Base-by-base conservation (phyloP, 2,329 filamentous ascomycete species). In the Fusarium brachygibbosum region DNA sequence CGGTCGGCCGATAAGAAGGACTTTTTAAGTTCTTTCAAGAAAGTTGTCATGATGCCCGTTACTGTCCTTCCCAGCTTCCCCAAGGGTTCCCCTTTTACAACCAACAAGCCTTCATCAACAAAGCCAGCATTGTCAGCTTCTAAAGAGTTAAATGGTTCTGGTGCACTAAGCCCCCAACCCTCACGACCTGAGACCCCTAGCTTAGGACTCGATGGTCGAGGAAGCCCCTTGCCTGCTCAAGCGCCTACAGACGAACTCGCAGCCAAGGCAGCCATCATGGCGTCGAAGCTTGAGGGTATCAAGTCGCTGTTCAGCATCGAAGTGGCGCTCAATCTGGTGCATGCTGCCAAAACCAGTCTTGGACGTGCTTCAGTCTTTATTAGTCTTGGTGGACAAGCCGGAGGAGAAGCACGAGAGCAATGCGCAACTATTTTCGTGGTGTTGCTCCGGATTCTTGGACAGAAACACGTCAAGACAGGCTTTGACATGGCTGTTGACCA, bases 11-110 rank as follows among this genome's bases (percentile, higher is more conserved):
- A 97, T 68, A 99, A 99, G 81, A 93, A 94, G 71, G 96, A 99
- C 77, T 99, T 99, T 74, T 78, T 99, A 65, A 96, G 91, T 45
- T 97, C 94, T 0, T 99, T 99, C 84, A 98, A 94, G 77, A 98
- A 98, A 79, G 96, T 99, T 11, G 93, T 99, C 69, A 98, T 99
- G 94, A 97, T 97, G 90, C 96, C 96, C 3, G 95, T 99, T 49
- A 97, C 93, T 53, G 95, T 94, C 11, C 83, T 98, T 6, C 93
- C 93, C 2, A 90, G 87, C 46, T 87, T 93, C 63, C 80, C 87
- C 8, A 82, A 88, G 50, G 83, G 84, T 11, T 88, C 83, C n/a
- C 85, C 85, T 56, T 93, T 89, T 75, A 85, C 81, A 63, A 80
- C 79, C 35, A 77, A 75, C 48, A 85, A 82, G 55, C 76, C 82